Base-by-base conservation (phyloP, 179 eudicot species). In the Carnegiea gigantea region DNA sequence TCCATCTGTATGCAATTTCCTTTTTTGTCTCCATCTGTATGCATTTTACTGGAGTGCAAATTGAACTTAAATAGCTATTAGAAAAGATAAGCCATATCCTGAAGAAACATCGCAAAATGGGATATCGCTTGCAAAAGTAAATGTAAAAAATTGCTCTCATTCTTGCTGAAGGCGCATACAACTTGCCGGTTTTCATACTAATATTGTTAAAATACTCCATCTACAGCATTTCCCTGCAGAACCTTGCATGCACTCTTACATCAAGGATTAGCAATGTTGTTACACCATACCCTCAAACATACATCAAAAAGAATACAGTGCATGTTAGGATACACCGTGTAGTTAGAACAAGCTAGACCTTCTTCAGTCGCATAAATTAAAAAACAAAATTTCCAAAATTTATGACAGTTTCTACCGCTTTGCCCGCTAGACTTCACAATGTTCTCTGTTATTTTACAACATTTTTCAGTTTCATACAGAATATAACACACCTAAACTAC, bases 401-500 rank as follows among this genome's bases (percentile, higher is more conserved):
- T 60, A 12, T 28, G 33, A 44, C 48, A 76, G 18, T 57, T 57
- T 44, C 38, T 44, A 77, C 57, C 6, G 64, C 59, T 44, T 48
- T 38, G 9, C 59, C 67, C 21, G 36, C 73, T 11, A 70, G 75
- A 78, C 68, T 73, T 43, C 62, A 59, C 59, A 21, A 36, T 71
- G 1, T 28, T 48, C 17, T 72, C 53, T 75, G 71, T 14, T 14
- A 51, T 10, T 12, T 68, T 73, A 73, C 81, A 82, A 57, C 2
- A 43, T 21, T 43, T 77, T 43, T 48, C 51, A 33, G 46, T 59
- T 78, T 53, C 73, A 64, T 38, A 78, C 73, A 81, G 44, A 46
- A 70, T 48, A 12, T 46, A 36, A 12, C 57, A 33, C 46, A 23
- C 75, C 70, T 43, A 72, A 40, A 71, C 9, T 36, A 64, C 21